Percentiles rank a stretch among this genome's conserved stretches.
Conservation (phyloP, 768 basidiomycete species). For the Pulveroboletus sp. region DNA sequence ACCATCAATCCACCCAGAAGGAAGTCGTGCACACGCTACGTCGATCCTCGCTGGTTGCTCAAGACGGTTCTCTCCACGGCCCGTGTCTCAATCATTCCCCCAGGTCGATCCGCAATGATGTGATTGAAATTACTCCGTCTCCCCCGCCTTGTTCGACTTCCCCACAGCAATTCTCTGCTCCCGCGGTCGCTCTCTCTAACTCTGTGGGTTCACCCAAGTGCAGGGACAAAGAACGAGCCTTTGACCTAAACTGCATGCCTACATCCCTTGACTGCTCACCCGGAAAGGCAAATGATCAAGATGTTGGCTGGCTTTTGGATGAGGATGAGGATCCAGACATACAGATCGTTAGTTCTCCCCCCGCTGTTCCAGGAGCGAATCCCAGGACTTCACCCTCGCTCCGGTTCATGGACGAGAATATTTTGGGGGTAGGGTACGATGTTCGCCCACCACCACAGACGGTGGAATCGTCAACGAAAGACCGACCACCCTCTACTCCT, state of each 20-base stretch:
- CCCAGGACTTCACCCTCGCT: not conserved
- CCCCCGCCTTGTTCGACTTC: constrained; percentile 6
- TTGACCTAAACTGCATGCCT: not conserved
- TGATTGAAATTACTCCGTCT: constrained; percentile 24
- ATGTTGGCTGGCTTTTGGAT: constrained; percentile 64
- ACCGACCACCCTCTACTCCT: constrained; percentile 35
- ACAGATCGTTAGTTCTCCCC: constrained; percentile 51
- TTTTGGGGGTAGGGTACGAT: constrained; percentile 6
- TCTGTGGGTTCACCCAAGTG: not conserved
- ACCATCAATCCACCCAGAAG: constrained; percentile 3
- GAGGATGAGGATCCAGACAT: constrained; percentile 57
- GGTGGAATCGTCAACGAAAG: constrained; percentile 6
- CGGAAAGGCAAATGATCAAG: constrained; percentile 22
- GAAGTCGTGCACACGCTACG: constrained; percentile 5
- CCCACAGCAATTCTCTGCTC: not conserved
- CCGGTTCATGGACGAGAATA: constrained; percentile 18
- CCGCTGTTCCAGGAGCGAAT: constrained; percentile 20
- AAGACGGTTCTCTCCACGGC: constrained; percentile 1
- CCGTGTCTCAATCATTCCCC: constrained; percentile 15
- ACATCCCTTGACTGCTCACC: not conserved
- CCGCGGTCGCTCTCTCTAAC: not conserved
- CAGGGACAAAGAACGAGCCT: constrained; percentile 10
- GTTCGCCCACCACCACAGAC: constrained; percentile 4
- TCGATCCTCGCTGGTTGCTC: constrained; percentile 11
- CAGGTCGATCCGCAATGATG: constrained; percentile 8